Conservation (phyloP, 2,329 filamentous ascomycete species). For the Xylaria sp. region DNA sequence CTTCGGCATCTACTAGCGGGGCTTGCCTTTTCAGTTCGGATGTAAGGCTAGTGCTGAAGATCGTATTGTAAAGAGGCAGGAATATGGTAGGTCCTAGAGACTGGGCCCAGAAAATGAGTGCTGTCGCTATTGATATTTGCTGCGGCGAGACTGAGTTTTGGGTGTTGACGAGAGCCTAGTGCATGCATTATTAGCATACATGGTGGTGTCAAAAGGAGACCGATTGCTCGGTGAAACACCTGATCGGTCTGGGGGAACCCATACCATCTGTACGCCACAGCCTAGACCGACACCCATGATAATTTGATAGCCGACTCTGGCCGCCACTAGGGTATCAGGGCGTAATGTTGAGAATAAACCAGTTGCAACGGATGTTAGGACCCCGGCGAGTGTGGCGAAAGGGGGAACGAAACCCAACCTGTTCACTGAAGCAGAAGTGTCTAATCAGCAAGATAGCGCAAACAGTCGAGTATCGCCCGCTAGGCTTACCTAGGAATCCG, state of each 20-base stretch:
- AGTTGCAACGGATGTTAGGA: too few species aligned
- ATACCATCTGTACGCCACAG: too few species aligned
- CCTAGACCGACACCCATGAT: too few species aligned
- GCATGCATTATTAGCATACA: too few species aligned
- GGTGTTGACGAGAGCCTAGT: background rate
- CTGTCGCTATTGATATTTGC: conserved; percentile 16
- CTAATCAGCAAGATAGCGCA: background rate
- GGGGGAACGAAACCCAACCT: too few species aligned
- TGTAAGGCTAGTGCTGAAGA: conserved; percentile 43
- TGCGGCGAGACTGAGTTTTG: background rate
- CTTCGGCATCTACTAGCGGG: conserved; percentile 38
- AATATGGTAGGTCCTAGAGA: conserved; percentile 19
- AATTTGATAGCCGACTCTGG: too few species aligned
- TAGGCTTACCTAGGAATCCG: background rate
- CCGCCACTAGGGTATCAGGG: too few species aligned
- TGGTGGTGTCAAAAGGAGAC: too few species aligned
- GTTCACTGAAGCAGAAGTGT: background rate
- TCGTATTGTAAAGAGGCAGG: conserved; percentile 22
- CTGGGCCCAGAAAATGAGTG: conserved; percentile 27
- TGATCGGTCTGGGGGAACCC: too few species aligned
- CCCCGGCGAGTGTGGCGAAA: too few species aligned
- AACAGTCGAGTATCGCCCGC: background rate
- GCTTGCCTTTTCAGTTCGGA: conserved; percentile 40
- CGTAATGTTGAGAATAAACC: too few species aligned
- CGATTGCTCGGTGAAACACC: too few species aligned